phyloP scores from a whole-genome alignment of 352 stramenopile species.

The Pythium brassicae region DNA sequence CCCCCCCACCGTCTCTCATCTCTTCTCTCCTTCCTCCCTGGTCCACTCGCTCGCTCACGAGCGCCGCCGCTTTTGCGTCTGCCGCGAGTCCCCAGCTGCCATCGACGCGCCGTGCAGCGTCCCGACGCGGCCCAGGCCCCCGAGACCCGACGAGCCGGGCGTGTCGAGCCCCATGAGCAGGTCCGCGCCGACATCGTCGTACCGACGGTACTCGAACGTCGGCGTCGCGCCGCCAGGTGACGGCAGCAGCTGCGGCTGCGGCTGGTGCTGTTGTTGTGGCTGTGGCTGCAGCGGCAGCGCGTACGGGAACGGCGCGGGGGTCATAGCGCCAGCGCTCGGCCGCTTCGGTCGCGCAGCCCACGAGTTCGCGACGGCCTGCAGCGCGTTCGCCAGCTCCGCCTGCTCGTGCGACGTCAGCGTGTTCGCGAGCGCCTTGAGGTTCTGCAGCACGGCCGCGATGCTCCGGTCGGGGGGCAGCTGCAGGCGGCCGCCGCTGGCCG shows the following conservation, averaged over 20 bases:
- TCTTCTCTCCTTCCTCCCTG: too few relatives aligned
- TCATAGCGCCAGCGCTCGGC: neutral
- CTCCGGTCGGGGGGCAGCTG: neutral
- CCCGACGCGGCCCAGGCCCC: neutral
- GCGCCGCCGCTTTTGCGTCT: neutral
- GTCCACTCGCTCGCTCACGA: neutral
- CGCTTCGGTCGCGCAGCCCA: neutral
- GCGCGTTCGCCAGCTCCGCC: neutral
- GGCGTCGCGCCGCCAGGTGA: neutral
- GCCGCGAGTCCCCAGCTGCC: neutral
- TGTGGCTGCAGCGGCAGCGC: neutral
- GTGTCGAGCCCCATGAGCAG: constrained; percentile 6
- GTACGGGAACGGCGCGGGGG: neutral
- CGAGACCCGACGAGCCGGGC: neutral
- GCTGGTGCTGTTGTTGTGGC: neutral
- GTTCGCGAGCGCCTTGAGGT: neutral
- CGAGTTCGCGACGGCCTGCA: neutral
- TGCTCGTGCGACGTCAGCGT: neutral
- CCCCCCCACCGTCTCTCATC: too few relatives aligned
- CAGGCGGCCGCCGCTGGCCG: too few relatives aligned
- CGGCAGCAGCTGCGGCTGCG: neutral
- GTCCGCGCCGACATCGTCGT: constrained; percentile 1
- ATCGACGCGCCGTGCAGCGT: neutral
- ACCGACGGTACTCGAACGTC: constrained; percentile 2
- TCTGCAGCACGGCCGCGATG: neutral